Conservation (phyloP, 129 eudicot species). For the Logfia minima region DNA sequence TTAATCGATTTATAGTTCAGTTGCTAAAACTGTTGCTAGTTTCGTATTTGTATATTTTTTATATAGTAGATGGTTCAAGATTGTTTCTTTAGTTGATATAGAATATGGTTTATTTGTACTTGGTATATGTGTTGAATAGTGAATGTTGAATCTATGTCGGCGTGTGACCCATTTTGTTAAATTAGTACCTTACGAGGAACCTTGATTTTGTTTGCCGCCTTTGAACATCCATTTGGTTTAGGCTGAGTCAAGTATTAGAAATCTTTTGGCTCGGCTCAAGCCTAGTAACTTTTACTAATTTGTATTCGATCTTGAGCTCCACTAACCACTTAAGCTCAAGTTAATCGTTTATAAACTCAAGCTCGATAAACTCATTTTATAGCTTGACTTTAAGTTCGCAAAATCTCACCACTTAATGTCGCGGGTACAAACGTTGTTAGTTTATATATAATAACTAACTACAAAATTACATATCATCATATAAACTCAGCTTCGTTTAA, state of each 20-base stretch:
- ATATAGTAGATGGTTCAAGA: constrained; percentile 25
- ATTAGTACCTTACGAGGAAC: background rate
- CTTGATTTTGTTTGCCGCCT: background rate
- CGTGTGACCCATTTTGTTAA: background rate
- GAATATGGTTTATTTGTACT: constrained; percentile 23
- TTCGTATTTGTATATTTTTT: constrained; percentile 25
- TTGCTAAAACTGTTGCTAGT: constrained; percentile 22
- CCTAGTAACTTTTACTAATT: background rate
- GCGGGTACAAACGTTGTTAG: background rate
- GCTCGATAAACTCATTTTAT: background rate
- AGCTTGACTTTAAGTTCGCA: background rate
- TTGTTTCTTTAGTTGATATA: constrained; percentile 28
- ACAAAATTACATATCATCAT: background rate
- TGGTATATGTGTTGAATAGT: background rate
- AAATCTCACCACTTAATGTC: background rate
- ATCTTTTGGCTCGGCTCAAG: background rate
- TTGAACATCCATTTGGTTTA: background rate
- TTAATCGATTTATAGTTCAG: constrained; percentile 7
- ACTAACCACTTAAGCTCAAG: background rate
- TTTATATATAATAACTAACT: too few species aligned
- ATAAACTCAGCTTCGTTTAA: background rate
- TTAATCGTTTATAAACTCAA: background rate
- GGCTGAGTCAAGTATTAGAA: background rate
- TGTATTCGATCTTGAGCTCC: background rate
- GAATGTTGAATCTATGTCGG: background rate